Base-by-base conservation (phyloP, 306 rosid species). In the Vigna radiata region DNA sequence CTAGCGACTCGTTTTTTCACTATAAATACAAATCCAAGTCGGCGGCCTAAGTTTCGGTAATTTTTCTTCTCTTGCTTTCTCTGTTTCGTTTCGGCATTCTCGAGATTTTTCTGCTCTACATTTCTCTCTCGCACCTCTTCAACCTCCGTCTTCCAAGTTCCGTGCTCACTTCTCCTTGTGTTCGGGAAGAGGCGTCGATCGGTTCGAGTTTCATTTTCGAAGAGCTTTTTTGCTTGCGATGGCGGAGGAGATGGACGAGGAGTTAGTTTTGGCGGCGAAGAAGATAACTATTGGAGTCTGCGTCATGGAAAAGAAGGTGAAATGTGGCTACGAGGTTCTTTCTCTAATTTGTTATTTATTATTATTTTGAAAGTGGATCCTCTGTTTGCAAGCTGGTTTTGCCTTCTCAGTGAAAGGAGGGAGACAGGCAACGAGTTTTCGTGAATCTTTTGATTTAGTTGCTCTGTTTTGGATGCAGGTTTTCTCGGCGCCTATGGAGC, bases 301-400 rank as follows among this genome's bases (percentile, higher is more conserved):
- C 79, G 98, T 94, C 72, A 94, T 94, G 98, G 96, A 91, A 89
- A 94, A 94, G 98, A 94, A 94, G 98, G 98, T 94, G 94, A 94
- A 94, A 92, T 84, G 97, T 89, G 93, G 90, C 88, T 70, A 83
- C 79, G 91, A 89, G 94, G 90, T 89, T 78, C 90, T 71, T 71
- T 83, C 85, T 81, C 81, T 69, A 7, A 29, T 75, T 29, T 59
- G 0, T 17, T 47, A 8, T 39, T 9, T 41, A 41, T 41, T 31
- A 6, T 16, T 47, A 18, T 47, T 59, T 58, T 76, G 47, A 47
- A 58, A 74, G 72, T 84, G 77, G 70, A 79, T 77, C 82, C 77
- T 11, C 73, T 69, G 39, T 70, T 76, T 31, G 47, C 21, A 56
- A 75, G 67, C 3, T 39, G 23, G 80, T 68, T 75, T 49, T 66